These are phyloP conservation scores for Remersonia thermophila DNA, from an alignment of 2,329 filamentous ascomycete genomes.

Conservation along the genomic window DNA sequence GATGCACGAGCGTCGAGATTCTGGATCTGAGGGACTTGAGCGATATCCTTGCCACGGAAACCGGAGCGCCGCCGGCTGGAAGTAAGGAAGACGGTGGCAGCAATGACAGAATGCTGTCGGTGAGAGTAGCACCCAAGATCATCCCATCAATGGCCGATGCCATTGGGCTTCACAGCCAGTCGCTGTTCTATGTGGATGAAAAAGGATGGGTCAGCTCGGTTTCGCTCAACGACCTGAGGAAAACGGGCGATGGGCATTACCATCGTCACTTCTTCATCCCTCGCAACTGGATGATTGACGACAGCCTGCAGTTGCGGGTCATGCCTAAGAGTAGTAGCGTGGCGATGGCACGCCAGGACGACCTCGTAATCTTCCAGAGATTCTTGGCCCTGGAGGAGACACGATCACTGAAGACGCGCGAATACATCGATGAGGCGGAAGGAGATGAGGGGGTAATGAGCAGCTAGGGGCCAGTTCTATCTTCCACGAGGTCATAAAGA, in stretches of 20 bases:
- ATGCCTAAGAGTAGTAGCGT: constrained; percentile 4
- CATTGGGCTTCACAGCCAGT: constrained; percentile 4
- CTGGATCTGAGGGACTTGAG: too few species aligned
- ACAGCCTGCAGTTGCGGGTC: constrained; percentile 1
- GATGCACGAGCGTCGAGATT: too few species aligned
- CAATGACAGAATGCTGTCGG: background rate
- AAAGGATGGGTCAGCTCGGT: constrained; percentile 12
- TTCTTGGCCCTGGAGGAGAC: constrained; percentile 11
- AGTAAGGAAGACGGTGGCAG: too few species aligned
- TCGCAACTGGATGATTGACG: constrained; percentile 6
- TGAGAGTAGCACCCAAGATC: background rate
- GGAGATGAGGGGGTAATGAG: too few species aligned
- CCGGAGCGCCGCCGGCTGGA: too few species aligned
- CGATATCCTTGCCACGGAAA: too few species aligned
- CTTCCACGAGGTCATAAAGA: too few species aligned
- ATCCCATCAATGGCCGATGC: constrained; percentile 1
- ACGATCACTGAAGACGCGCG: too few species aligned
- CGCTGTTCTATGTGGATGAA: constrained; percentile 8
- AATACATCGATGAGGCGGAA: too few species aligned
- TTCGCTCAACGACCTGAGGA: constrained; percentile 2
- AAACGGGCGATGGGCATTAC: too few species aligned
- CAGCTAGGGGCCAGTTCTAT: too few species aligned
- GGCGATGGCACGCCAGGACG: background rate
- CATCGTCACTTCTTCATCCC: constrained; percentile 13
- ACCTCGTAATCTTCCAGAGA: constrained; percentile 6